Percentiles rank a stretch among this genome's conserved stretches.
phyloP scores from a whole-genome alignment of 495 filamentous ascomycete species.

The Ascobolus immersus region DNA sequence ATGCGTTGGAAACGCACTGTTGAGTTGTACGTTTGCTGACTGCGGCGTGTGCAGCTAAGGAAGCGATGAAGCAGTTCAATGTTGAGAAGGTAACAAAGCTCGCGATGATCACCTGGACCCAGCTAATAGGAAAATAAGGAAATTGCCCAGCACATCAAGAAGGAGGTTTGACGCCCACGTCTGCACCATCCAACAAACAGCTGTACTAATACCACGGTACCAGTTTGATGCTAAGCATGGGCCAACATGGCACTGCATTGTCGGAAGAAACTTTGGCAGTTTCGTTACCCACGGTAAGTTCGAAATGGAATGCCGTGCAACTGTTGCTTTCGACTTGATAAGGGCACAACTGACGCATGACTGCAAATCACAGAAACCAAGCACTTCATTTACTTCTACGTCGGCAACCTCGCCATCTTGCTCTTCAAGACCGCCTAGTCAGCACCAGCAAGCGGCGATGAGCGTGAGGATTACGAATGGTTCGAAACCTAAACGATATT shows the following conservation, averaged over 20 bases:
- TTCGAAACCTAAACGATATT: too few species aligned
- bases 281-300: constrained; percentile 90
- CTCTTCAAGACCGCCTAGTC: constrained; percentile 80
- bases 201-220: neutral
- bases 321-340: neutral
- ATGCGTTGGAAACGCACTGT: neutral
- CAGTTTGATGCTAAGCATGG: neutral
- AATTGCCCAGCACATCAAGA: constrained; percentile 92
- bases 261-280: constrained; percentile 93
- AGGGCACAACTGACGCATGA: constrained; percentile 4
- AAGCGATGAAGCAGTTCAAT: constrained; percentile 76
- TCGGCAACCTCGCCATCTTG: constrained; percentile 91
- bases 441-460: too few species aligned
- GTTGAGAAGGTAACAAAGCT: constrained; percentile 62
- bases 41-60: constrained; percentile 34
- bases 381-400: constrained; percentile 99
- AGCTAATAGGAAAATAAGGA: too few species aligned
- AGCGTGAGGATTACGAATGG: too few species aligned
- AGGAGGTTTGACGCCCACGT: constrained; percentile 70
- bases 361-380: constrained; percentile 48
- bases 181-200: constrained; percentile 8
- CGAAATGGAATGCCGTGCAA: neutral
- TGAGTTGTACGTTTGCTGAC: neutral
- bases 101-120: too few species aligned
- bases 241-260: constrained; percentile 63